Evolutionary conservation across 2,329 filamentous ascomycete species (phyloP).

Genomic region (Stemphylium vesicarium): DNA sequence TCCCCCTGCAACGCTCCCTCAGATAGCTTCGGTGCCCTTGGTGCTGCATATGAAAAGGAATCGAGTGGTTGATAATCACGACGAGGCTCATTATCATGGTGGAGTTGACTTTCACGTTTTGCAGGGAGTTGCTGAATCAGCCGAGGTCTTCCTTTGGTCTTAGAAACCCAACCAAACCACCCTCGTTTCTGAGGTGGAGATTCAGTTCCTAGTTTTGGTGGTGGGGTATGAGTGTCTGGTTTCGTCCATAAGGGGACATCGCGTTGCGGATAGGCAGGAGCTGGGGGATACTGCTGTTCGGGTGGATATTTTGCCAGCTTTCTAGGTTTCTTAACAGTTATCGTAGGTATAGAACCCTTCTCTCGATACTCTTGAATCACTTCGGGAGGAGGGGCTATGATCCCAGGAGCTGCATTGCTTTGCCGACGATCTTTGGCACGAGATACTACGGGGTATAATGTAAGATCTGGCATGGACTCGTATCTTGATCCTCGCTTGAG

Average conservation of each 20-base stretch:
- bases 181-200: constrained; percentile 14
- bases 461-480: background rate
- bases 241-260: constrained; percentile 32
- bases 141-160: constrained; percentile 16
- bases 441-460: background rate
- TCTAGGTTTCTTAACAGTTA: constrained; percentile 11
- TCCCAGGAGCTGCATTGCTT: constrained; percentile 2
- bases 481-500: background rate
- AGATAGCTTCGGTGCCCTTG: constrained; percentile 29
- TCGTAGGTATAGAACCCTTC: background rate
- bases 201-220: constrained; percentile 12
- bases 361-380: background rate
- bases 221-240: constrained; percentile 24
- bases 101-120: background rate
- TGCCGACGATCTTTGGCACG: background rate
- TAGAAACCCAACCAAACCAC: constrained; percentile 14
- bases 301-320: constrained; percentile 18
- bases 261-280: constrained; percentile 33
- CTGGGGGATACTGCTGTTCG: constrained; percentile 29
- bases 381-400: constrained; percentile 18
- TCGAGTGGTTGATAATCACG: constrained; percentile 9
- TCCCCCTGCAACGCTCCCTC: constrained; percentile 39
- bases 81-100: constrained; percentile 7
- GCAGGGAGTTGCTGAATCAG: background rate
- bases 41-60: constrained; percentile 32